Evolutionary conservation across 1,139 yeast species (phyloP).

Genomic region (Pichia sp.): DNA sequence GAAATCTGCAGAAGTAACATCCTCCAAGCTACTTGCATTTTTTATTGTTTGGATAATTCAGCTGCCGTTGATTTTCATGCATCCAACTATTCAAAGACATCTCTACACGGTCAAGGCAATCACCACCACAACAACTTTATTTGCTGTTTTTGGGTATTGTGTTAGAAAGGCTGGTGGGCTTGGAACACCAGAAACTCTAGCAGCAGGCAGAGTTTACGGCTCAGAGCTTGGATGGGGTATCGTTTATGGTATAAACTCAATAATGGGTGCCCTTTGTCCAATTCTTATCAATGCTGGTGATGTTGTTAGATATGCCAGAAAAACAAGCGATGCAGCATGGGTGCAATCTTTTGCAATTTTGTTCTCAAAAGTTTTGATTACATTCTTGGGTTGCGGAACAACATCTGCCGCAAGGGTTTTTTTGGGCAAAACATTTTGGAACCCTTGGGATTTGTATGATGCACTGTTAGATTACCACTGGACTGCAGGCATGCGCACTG

Average conservation of each 20-base stretch:
- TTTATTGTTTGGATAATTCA: slow-evolving; percentile 71
- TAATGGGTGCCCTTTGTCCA: slow-evolving; percentile 75
- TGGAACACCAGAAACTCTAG: slow-evolving; percentile 51
- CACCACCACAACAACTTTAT: slow-evolving; percentile 69
- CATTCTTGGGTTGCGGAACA: slow-evolving; percentile 75
- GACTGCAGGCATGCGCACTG: slow-evolving; percentile 45
- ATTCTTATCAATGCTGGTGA: slow-evolving; percentile 81
- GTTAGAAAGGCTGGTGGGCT: slow-evolving; percentile 64
- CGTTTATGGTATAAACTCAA: slow-evolving; percentile 44
- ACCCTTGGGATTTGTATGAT: slow-evolving; percentile 67
- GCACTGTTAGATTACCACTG: slow-evolving; percentile 44
- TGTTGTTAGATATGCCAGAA: slow-evolving; percentile 68
- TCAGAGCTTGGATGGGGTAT: slow-evolving; percentile 74
- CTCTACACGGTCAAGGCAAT: slow-evolving; percentile 71
- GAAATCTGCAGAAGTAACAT: slow-evolving; percentile 34
- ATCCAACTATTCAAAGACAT: slow-evolving; percentile 73
- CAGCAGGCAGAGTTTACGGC: slow-evolving; percentile 45
- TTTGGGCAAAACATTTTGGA: slow-evolving; percentile 71
- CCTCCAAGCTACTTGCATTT: slow-evolving; percentile 59
- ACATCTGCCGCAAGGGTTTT: slow-evolving; percentile 68
- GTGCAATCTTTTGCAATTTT: slow-evolving; percentile 62
- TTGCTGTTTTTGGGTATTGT: slow-evolving; percentile 74
- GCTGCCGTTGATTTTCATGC: slow-evolving; percentile 70
- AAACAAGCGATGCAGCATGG: slow-evolving; percentile 28
- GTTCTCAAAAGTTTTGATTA: slow-evolving; percentile 68